Evolutionary conservation across 2,329 filamentous ascomycete genomes (phyloP).

Genomic region (Juglanconis oblonga): DNA sequence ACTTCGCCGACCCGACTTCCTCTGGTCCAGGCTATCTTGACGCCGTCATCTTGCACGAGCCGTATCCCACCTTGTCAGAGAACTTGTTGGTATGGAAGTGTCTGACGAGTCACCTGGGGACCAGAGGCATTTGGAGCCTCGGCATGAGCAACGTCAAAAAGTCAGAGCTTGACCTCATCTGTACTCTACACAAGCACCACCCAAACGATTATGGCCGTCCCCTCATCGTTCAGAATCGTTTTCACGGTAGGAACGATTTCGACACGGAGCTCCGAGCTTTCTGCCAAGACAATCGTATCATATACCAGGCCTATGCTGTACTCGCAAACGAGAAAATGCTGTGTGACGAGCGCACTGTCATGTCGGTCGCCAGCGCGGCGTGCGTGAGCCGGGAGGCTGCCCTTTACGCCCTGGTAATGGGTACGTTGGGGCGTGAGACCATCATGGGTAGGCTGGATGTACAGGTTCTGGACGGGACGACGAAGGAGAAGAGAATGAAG

Average conservation of each 20-base stretch:
- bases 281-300: constrained; percentile 38
- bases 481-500: constrained; percentile 19
- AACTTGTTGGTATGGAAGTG: constrained; percentile 66
- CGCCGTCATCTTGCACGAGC: constrained; percentile 72
- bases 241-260: constrained; percentile 57
- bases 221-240: constrained; percentile 70
- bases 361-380: constrained; percentile 41
- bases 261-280: constrained; percentile 58
- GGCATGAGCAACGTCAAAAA: constrained; percentile 76
- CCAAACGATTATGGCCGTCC: constrained; percentile 39
- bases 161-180: constrained; percentile 45
- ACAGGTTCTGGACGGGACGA: constrained; percentile 45
- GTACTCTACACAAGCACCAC: constrained; percentile 30
- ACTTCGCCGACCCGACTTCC: constrained; percentile 47
- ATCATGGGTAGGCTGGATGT: neutral
- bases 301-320: constrained; percentile 56
- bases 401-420: constrained; percentile 47
- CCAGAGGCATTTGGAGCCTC: constrained; percentile 59
- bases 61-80: constrained; percentile 39
- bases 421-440: constrained; percentile 28
- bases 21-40: constrained; percentile 53
- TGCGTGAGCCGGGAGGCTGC: constrained; percentile 38
- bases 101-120: constrained; percentile 58
- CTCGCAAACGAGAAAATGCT: constrained; percentile 43
- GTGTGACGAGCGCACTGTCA: constrained; percentile 41